Evolutionary conservation across 208 protist species (phyloP).

Genomic region (Perkinsela sp.): DNA sequence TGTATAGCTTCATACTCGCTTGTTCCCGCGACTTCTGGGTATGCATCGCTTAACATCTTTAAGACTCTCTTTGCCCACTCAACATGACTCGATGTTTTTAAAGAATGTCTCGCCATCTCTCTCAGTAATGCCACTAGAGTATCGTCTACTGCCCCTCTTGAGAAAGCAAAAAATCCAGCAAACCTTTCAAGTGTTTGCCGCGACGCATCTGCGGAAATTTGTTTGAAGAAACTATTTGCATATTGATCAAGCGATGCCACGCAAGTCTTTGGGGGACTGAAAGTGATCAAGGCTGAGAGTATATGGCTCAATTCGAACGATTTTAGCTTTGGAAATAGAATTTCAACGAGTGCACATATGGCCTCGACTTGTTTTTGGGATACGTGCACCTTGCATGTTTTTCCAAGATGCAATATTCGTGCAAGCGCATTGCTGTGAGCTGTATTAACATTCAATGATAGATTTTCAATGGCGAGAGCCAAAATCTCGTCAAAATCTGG

Average conservation of each 20-base stretch:
- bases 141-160: not conserved
- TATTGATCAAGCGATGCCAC: not conserved
- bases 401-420: not conserved
- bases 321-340: not conserved
- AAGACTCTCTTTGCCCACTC: not conserved
- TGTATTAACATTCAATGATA: not conserved
- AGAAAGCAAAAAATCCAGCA: not conserved
- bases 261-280: not conserved
- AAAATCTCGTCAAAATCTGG: not conserved
- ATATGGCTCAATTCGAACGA: not conserved
- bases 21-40: not conserved
- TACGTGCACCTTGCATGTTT: not conserved
- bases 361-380: not conserved
- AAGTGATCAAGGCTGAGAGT: not conserved
- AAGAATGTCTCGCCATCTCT: not conserved
- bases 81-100: not conserved
- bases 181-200: not conserved
- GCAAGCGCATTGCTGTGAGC: not conserved
- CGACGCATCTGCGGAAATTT: not conserved
- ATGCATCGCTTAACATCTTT: not conserved
- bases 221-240: not conserved
- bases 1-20: not conserved
- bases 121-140: not conserved
- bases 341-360: not conserved
- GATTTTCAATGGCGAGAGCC: not conserved